Conservation (phyloP, 106 monocot species). For the Dactylorhiza incarnata region DNA sequence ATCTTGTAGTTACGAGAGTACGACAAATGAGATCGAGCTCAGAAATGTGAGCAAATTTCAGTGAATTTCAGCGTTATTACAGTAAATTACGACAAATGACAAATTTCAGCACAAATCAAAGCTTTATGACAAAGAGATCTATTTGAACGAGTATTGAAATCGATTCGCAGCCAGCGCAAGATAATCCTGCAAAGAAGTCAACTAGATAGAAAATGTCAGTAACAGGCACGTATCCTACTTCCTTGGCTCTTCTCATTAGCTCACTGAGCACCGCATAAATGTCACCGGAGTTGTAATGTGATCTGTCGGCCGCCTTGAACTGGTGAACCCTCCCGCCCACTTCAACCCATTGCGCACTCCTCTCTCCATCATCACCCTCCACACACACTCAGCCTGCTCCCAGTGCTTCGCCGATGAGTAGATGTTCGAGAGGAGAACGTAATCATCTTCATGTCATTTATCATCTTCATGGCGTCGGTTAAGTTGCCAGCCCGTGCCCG, state of each 20-base stretch:
- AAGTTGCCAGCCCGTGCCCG: conserved; percentile 40
- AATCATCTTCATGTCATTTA: conserved; percentile 38
- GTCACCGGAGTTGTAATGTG: conserved; percentile 14
- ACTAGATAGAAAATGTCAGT: no score
- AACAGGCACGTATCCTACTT: conserved; percentile 26
- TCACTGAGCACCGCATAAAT: conserved; percentile 20
- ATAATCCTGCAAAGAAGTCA: no score
- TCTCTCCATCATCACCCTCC: conserved; percentile 11
- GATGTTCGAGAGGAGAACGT: conserved; percentile 20
- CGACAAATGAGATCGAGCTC: no score
- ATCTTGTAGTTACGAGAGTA: no score
- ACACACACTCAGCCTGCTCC: conserved; percentile 4
- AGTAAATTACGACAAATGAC: no score
- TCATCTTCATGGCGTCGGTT: conserved; percentile 26
- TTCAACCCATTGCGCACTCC: conserved; percentile 18
- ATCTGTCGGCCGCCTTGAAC: conserved; percentile 26
- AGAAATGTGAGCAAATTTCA: no score
- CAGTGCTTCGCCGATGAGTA: conserved; percentile 13
- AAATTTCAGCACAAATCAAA: no score
- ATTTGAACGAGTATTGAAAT: no score
- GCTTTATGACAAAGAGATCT: no score
- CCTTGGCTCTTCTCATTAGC: conserved; percentile 28
- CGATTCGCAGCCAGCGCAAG: no score
- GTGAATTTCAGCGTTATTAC: no score
- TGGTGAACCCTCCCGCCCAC: conserved; percentile 20